Base-by-base conservation (phyloP, 768 basidiomycete species). In the Rubroboletus pulcherrimus region DNA sequence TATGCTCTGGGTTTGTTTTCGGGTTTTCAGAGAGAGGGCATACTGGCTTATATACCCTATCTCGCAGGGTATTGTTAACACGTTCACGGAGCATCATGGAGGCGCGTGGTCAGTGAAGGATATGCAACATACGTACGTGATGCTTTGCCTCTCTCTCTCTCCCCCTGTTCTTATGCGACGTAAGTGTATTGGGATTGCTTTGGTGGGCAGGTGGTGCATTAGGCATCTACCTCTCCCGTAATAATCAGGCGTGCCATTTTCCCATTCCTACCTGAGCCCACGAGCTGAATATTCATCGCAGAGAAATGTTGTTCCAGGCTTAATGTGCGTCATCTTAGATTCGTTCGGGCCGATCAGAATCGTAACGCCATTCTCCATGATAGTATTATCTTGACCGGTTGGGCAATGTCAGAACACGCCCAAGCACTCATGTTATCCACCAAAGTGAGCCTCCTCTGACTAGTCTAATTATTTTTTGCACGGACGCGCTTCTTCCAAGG, bases 141-240 rank as follows among this genome's bases (percentile, higher is more conserved):
- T 41, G 30, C 45, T 56, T 40, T 14, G n/a, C 40, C 10, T 55
- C 11, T 46, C 21, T 29, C 10, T 37, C 21, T 42, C 17, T 24
- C n/a, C 17, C n/a, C 17, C 26, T 54, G 11, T 35, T 37, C 58
- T 58, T 42, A 58, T 51, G 14, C 15, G 49, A 37, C 46, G 4
- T 9, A 38, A 91, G 88, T 3, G 82, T 88, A 49, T 74, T 93
- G 44, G 68, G 68, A 15, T 19, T 70, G 2, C n/a, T 71, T 11
- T 70, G 93, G 95, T 95, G 92, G 92, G 80, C 88, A 15, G 95
- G 95, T 51, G 95, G 95, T 19, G 75, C 85, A n/a, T 75, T 98
- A 5, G 95, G 93, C 2, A 87, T 97, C 49, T 87, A 86, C 66
- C 79, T 96, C 12, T 78, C 89, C 2, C 78, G 89, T 53, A 86